Base-by-base conservation (phyloP, 2,329 filamentous ascomycete genomes). In the Davidsoniella eucalypti region DNA sequence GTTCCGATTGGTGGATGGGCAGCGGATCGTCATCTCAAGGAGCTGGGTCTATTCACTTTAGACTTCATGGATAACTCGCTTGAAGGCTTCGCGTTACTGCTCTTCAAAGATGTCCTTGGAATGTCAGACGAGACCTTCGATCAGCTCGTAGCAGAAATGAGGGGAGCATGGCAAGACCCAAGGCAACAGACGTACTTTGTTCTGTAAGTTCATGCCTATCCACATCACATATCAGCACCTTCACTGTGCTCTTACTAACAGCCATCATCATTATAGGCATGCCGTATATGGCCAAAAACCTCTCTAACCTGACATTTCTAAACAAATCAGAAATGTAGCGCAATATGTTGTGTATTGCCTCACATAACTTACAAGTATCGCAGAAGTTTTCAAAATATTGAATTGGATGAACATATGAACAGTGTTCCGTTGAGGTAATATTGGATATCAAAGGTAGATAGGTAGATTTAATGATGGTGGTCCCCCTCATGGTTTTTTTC, bases 1-100 rank as follows among this genome's bases (percentile, higher is more conserved):
- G 57, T 72, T 1, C 70, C 71, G 0, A 63, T 68, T 8, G 68
- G 67, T 18, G 62, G 61, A 1, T 74, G 71, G 71, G 65, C 70
- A 0, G 67, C 63, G 17, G 66, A 73, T 49, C 62, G 64, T 44
- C 65, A 60, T 10, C 61, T 68, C 18, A 69, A 67, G 53, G 62
- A 67, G 50, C 61, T 69, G 44, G 70, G 58, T 21, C 14, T 64
- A 37, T 48, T 69, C 54, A 44, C 67, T 46, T 47, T 55, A 5
- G 16, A 57, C 10, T 61, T 57, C 26, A 46, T 63, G 21, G 59
- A 61, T 9, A 52, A 56, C 40, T 60, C 58, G n/a, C 29, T 63
- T 2, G 59, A 63, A 5, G 61, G 61, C 0, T 64, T 63, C 41
- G 61, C 53, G 0, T 43, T 57, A 1, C 59, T 58, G 4, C 54